phyloP scores from a whole-genome alignment of 345 rosid species.

The Moringa oleifera region DNA sequence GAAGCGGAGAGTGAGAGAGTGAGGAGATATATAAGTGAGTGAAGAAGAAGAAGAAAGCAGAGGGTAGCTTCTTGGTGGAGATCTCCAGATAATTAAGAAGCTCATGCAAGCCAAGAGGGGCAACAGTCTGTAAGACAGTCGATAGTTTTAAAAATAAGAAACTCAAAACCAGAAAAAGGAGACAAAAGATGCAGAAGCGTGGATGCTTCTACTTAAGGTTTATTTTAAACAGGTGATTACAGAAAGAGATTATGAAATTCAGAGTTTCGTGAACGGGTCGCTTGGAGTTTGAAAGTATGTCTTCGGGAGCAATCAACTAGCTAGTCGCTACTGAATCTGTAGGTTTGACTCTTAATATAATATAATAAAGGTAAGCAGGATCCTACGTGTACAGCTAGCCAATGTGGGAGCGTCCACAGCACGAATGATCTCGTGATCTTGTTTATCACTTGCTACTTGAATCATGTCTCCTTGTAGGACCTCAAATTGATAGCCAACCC shows the following conservation, averaged over 20 bases:
- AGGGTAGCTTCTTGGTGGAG: conserved; percentile 55
- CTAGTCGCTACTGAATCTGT: neutral
- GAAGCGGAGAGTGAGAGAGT: conserved; percentile 18
- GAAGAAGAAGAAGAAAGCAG: conserved; percentile 36
- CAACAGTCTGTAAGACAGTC: conserved; percentile 18
- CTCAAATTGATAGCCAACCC: no score
- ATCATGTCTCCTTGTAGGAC: no score
- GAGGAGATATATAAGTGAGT: conserved; percentile 15
- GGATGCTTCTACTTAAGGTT: conserved; percentile 44
- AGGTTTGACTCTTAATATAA: neutral
- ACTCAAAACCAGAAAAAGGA: conserved; percentile 14
- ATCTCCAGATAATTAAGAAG: conserved; percentile 48
- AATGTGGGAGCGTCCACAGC: no score
- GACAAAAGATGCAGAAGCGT: conserved; percentile 40
- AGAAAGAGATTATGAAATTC: neutral
- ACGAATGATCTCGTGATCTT: conserved; percentile 15
- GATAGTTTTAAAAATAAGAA: neutral
- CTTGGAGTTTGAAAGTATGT: neutral
- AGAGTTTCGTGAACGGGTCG: no score
- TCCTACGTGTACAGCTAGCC: no score
- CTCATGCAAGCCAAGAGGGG: conserved; percentile 22
- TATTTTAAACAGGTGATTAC: neutral
- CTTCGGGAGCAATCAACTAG: no score
- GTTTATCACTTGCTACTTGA: no score
- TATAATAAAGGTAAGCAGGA: neutral